These are phyloP conservation scores for Drechslerella stenobrocha DNA, from an alignment of 2,329 filamentous ascomycete species.

Conservation along the genomic window DNA sequence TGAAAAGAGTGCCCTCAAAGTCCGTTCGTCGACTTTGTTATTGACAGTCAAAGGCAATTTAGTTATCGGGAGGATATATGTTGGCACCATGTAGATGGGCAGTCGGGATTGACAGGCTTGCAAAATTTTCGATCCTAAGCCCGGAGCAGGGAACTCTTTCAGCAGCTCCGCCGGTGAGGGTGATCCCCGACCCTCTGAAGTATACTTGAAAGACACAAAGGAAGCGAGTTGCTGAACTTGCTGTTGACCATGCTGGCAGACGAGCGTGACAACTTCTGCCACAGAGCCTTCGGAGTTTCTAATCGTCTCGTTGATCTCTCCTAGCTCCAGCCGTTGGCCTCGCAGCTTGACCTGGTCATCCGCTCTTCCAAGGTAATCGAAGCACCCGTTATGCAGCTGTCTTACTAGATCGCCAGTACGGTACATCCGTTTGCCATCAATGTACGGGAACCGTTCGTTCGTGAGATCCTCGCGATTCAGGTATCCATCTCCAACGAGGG, in stretches of 20 bases:
- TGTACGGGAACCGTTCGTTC: constrained; percentile 69
- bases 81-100: constrained; percentile 87
- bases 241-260: constrained; percentile 70
- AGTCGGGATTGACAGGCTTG: constrained; percentile 70
- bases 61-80: constrained; percentile 73
- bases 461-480: constrained; percentile 79
- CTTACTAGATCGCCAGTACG: constrained; percentile 87
- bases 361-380: constrained; percentile 82
- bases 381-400: constrained; percentile 75
- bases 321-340: constrained; percentile 84
- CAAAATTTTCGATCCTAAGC: constrained; percentile 53
- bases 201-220: constrained; percentile 63
- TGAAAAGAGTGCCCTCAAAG: constrained; percentile 68
- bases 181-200: constrained; percentile 11
- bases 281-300: constrained; percentile 64
- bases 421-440: constrained; percentile 63
- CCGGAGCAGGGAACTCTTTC: constrained; percentile 16
- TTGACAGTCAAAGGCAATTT: constrained; percentile 80
- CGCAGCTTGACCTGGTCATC: constrained; percentile 93
- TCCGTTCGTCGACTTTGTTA: constrained; percentile 81
- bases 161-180: constrained; percentile 20
- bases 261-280: constrained; percentile 73
- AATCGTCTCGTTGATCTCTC: constrained; percentile 86
- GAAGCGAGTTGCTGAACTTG: constrained; percentile 82
- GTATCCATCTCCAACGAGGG: constrained; percentile 86